Evolutionary conservation across 345 rosid species (phyloP).

Genomic region (Mangifera indica): DNA sequence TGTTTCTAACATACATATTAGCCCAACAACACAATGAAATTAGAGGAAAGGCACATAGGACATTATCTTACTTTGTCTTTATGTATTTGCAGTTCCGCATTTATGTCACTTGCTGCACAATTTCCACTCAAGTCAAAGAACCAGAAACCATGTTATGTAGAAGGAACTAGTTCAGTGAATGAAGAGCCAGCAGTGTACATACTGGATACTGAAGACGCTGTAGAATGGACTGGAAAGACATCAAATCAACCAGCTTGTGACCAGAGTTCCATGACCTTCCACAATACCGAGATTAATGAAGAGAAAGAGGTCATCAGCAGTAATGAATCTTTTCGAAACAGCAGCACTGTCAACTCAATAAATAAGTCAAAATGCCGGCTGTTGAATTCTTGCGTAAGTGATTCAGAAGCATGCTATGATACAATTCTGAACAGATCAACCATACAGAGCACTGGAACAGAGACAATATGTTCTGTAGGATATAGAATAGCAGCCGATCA

Average conservation of each 20-base stretch:
- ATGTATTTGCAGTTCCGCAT: slow-evolving; percentile 73
- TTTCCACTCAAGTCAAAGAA: slow-evolving; percentile 48
- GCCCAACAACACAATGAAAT: slow-evolving; percentile 9
- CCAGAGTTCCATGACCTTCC: slow-evolving; percentile 45
- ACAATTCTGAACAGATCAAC: slow-evolving; percentile 30
- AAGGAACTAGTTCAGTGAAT: slow-evolving; percentile 33
- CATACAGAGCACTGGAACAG: slow-evolving; percentile 25
- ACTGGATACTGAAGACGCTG: slow-evolving; percentile 50
- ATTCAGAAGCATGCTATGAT: slow-evolving; percentile 26
- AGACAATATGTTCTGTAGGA: slow-evolving; percentile 16
- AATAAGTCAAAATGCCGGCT: slow-evolving; percentile 34
- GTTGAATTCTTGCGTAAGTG: slow-evolving; percentile 25
- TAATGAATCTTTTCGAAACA: slow-evolving; percentile 36
- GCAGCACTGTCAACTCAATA: slow-evolving; percentile 39
- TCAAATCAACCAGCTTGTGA: slow-evolving; percentile 39
- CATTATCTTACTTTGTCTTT: slow-evolving; percentile 16
- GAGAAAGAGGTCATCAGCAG: slow-evolving; percentile 51
- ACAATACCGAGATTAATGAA: slow-evolving; percentile 35
- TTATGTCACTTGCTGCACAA: slow-evolving; percentile 76
- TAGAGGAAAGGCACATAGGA: slow-evolving; percentile 8
- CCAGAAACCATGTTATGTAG: slow-evolving; percentile 31
- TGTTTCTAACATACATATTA: slow-evolving; percentile 22
- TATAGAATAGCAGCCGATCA: slow-evolving; percentile 25
- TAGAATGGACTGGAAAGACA: slow-evolving; percentile 36
- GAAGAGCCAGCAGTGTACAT: slow-evolving; percentile 40